A percentile compares a stretch with the other conserved stretches of the same genome.
These are phyloP conservation scores for Pythium chondricola DNA, from an alignment of 352 stramenopile species.

Conservation along the genomic window DNA sequence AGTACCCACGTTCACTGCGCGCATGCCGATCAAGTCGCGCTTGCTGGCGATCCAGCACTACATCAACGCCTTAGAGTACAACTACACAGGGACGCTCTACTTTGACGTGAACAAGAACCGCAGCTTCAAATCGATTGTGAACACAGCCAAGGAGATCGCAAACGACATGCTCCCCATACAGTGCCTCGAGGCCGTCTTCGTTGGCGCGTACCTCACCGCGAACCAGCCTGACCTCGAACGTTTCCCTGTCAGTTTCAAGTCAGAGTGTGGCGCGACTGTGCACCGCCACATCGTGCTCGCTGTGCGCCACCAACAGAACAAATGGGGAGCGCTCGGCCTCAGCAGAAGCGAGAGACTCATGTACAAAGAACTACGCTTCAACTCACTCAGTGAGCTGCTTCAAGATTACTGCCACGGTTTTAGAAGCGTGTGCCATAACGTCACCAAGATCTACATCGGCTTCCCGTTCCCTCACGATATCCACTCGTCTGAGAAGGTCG, in stretches of 20 bases:
- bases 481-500: slow-evolving; percentile 81
- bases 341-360: slow-evolving; percentile 81
- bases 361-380: slow-evolving; percentile 81
- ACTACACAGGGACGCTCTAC: slow-evolving; percentile 83
- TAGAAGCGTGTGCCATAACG: slow-evolving; percentile 47
- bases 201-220: slow-evolving; percentile 74
- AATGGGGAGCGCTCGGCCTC: slow-evolving; percentile 80
- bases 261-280: slow-evolving; percentile 39
- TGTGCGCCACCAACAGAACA: slow-evolving; percentile 62
- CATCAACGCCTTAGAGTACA: slow-evolving; percentile 73
- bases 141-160: slow-evolving; percentile 82
- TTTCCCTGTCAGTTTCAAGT: slow-evolving; percentile 86
- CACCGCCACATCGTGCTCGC: slow-evolving; percentile 83
- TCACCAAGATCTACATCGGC: slow-evolving; percentile 76
- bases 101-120: slow-evolving; percentile 86
- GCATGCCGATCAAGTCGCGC: slow-evolving; percentile 52
- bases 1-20: slow-evolving; percentile 43
- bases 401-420: slow-evolving; percentile 68
- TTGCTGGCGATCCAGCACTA: slow-evolving; percentile 55
- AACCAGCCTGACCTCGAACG: slow-evolving; percentile 59
- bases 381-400: slow-evolving; percentile 69
- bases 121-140: slow-evolving; percentile 84
- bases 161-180: slow-evolving; percentile 82
- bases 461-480: slow-evolving; percentile 85
- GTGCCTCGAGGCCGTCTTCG: slow-evolving; percentile 85